phyloP scores from a whole-genome alignment of 2,329 filamentous ascomycete genomes.

The Byssoonygena ceratinophila region DNA sequence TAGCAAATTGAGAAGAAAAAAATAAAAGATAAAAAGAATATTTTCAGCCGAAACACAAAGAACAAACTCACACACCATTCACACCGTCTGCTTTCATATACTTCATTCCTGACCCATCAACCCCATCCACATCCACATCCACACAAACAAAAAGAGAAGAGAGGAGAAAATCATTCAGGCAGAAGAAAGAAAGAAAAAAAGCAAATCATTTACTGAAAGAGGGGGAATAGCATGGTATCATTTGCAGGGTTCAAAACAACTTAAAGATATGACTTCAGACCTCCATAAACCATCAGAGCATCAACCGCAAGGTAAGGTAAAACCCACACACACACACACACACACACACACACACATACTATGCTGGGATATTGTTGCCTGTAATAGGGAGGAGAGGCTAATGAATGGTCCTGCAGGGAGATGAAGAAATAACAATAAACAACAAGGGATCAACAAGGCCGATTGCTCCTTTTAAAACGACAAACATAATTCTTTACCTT shows the following conservation, averaged over 20 bases:
- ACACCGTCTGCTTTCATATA: neutral
- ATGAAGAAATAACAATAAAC: slow-evolving; percentile 2
- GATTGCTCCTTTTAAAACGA: slow-evolving; percentile 6
- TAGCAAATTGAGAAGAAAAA: neutral
- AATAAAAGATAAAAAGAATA: slow-evolving; percentile 1
- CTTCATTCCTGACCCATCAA: neutral
- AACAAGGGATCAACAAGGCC: neutral
- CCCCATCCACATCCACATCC: neutral
- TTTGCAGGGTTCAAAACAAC: slow-evolving; percentile 10
- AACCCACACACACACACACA: slow-evolving; percentile 14
- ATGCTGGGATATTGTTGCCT: slow-evolving; percentile 24
- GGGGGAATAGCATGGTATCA: slow-evolving; percentile 11
- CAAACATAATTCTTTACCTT: slow-evolving; percentile 8
- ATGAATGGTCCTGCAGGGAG: slow-evolving; percentile 11
- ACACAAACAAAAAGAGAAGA: slow-evolving; percentile 12
- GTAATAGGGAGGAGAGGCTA: neutral
- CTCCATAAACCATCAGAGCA: slow-evolving; percentile 13
- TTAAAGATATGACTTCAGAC: slow-evolving; percentile 8
- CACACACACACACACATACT: slow-evolving; percentile 10
- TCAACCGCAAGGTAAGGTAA: slow-evolving; percentile 23
- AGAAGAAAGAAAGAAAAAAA: slow-evolving; percentile 4
- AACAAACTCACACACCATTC: neutral
- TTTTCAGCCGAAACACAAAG: slow-evolving; percentile 5
- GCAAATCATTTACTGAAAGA: slow-evolving; percentile 13
- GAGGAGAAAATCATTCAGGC: slow-evolving; percentile 5